phyloP scores from a whole-genome alignment of 345 rosid species.

The Salix brachista region DNA sequence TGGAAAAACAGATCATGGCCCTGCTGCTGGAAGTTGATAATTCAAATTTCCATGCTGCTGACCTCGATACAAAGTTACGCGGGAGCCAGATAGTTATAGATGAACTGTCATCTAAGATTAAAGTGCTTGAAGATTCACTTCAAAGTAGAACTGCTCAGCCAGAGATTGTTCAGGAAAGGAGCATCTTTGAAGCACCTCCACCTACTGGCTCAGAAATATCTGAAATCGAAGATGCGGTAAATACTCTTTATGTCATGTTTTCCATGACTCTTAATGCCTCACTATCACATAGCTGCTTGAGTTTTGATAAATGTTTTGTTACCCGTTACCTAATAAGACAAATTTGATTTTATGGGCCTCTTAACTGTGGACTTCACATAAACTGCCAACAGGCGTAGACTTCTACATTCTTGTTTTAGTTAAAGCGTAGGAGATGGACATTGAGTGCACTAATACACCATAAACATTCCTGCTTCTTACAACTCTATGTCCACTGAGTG shows the following conservation, averaged over 20 bases:
- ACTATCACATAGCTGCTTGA: neutral
- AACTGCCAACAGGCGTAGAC: neutral
- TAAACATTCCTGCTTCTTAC: no score
- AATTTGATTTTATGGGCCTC: no score
- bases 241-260: constrained; percentile 7
- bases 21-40: constrained; percentile 53
- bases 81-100: constrained; percentile 63
- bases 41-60: constrained; percentile 56
- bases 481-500: no score
- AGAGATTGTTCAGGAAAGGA: constrained; percentile 63
- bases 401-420: neutral
- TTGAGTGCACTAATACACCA: neutral
- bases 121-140: constrained; percentile 56
- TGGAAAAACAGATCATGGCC: constrained; percentile 51
- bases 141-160: constrained; percentile 43
- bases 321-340: neutral
- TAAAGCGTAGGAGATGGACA: neutral
- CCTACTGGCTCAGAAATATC: constrained; percentile 75
- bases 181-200: constrained; percentile 63
- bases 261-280: neutral
- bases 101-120: constrained; percentile 54
- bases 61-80: constrained; percentile 54
- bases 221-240: constrained; percentile 78
- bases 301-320: neutral
- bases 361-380: no score